These are phyloP conservation scores for Ambrosia hybrid DNA, from an alignment of 140 eudicot genomes.

Conservation along the genomic window DNA sequence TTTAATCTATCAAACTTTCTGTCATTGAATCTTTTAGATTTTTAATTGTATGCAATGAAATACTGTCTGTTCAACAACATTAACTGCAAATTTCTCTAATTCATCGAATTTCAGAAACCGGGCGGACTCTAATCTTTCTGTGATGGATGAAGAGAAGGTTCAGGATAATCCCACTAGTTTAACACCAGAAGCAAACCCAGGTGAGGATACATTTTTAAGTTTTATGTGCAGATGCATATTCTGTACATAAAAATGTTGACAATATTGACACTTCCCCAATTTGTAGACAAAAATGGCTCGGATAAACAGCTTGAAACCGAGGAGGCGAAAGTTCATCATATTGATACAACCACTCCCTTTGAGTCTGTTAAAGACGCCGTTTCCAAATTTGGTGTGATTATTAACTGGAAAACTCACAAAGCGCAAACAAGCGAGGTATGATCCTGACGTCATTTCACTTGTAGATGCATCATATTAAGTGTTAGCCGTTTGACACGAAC, in stretches of 20 bases:
- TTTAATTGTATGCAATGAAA: too few species aligned
- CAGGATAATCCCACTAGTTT: background rate
- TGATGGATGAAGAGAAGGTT: constrained; percentile 39
- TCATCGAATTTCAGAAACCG: constrained; percentile 21
- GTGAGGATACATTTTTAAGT: constrained; percentile 27
- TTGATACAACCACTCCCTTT: constrained; percentile 74
- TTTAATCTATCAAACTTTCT: too few species aligned
- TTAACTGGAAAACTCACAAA: constrained; percentile 86
- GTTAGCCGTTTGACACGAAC: too few species aligned
- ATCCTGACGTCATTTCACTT: too few species aligned
- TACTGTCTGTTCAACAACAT: too few species aligned
- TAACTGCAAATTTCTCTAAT: too few species aligned
- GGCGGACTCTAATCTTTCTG: constrained; percentile 31
- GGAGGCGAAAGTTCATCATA: constrained; percentile 3
- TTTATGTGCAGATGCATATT: too few species aligned
- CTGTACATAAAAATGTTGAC: background rate
- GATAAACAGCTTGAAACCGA: constrained; percentile 22
- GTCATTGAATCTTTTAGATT: too few species aligned
- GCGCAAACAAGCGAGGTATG: constrained; percentile 35
- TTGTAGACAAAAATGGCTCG: constrained; percentile 15
- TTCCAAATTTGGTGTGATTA: constrained; percentile 79
- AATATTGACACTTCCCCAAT: constrained; percentile 21
- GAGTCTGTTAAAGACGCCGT: constrained; percentile 87
- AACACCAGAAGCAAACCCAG: background rate
- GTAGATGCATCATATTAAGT: too few species aligned